Conservation (phyloP, 2,329 filamentous ascomycete species). For the Chaetomium sp. region DNA sequence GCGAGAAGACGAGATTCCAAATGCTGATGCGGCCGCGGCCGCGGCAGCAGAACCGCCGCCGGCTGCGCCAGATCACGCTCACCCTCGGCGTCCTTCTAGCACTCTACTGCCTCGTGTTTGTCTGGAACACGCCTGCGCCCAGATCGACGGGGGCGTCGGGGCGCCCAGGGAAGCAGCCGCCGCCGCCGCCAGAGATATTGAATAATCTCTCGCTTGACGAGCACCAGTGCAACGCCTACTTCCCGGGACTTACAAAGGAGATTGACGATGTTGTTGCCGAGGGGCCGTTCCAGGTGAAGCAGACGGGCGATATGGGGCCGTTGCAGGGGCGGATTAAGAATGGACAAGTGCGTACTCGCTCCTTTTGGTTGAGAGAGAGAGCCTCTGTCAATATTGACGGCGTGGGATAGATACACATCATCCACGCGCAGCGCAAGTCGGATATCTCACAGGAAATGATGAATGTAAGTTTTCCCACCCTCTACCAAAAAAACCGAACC, state of each 20-base stretch:
- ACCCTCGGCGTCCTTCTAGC: slow-evolving; percentile 31
- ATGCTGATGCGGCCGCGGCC: slow-evolving; percentile 27
- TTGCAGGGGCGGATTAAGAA: slow-evolving; percentile 48
- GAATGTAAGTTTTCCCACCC: slow-evolving; percentile 30
- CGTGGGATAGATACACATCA: slow-evolving; percentile 45
- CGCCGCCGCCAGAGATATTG: slow-evolving; percentile 32
- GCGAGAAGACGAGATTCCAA: slow-evolving; percentile 18
- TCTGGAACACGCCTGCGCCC: slow-evolving; percentile 17
- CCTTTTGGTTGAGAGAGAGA: background rate
- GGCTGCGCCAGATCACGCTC: slow-evolving; percentile 32
- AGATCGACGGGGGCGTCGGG: background rate
- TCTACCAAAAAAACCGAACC: background rate
- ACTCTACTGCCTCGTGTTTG: slow-evolving; percentile 37
- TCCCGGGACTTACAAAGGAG: slow-evolving; percentile 51
- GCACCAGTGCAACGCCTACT: slow-evolving; percentile 47
- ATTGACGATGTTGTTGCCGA: slow-evolving; percentile 49
- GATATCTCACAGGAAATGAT: slow-evolving; percentile 50
- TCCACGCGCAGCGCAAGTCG: slow-evolving; percentile 45
- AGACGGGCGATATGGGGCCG: slow-evolving; percentile 45
- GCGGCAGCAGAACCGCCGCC: slow-evolving; percentile 27
- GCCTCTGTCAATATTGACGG: background rate
- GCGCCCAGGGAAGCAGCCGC: background rate
- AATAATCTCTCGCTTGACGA: slow-evolving; percentile 46
- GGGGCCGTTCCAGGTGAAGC: slow-evolving; percentile 48
- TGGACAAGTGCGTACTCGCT: slow-evolving; percentile 41